Conservation (phyloP, 2,329 filamentous ascomycete species). For the Fusarium dlaminii region DNA sequence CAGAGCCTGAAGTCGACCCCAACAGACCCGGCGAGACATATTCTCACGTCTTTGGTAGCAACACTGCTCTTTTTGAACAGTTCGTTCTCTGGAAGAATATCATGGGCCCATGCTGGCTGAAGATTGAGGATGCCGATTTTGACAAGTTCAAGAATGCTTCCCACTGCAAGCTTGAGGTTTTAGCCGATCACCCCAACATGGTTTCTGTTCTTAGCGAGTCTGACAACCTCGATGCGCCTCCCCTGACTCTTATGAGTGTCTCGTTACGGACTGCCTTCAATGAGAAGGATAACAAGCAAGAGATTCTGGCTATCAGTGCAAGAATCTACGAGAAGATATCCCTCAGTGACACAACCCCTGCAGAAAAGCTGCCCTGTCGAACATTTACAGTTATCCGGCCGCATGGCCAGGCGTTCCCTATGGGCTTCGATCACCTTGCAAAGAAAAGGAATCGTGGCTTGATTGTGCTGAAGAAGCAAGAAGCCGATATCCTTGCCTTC, state of each 20-base stretch:
- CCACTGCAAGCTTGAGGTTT: constrained; percentile 94
- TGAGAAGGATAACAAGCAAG: constrained; percentile 92
- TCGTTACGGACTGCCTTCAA: constrained; percentile 90
- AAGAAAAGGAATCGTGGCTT: constrained; percentile 77
- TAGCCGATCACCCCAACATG: constrained; percentile 79
- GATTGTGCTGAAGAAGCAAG: constrained; percentile 83
- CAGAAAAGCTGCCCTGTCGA: constrained; percentile 87
- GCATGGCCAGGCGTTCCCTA: constrained; percentile 76
- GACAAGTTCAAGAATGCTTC: constrained; percentile 88
- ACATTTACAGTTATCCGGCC: constrained; percentile 94
- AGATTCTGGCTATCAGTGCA: constrained; percentile 90
- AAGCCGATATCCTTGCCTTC: constrained; percentile 84
- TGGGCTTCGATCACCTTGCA: constrained; percentile 84
- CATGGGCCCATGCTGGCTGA: constrained; percentile 98
- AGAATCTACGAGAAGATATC: constrained; percentile 92
- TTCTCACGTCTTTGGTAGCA: constrained; percentile 92
- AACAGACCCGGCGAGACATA: constrained; percentile 83
- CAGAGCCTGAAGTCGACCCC: constrained; percentile 74
- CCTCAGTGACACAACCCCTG: constrained; percentile 85
- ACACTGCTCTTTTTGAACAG: constrained; percentile 94
- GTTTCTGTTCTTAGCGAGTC: constrained; percentile 78
- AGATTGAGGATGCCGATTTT: constrained; percentile 87
- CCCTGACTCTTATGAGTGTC: constrained; percentile 95
- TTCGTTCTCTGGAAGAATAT: constrained; percentile 99
- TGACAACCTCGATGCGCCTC: constrained; percentile 84